Conservation (phyloP, 2,329 filamentous ascomycete species). For the Colletotrichum costaricense region DNA sequence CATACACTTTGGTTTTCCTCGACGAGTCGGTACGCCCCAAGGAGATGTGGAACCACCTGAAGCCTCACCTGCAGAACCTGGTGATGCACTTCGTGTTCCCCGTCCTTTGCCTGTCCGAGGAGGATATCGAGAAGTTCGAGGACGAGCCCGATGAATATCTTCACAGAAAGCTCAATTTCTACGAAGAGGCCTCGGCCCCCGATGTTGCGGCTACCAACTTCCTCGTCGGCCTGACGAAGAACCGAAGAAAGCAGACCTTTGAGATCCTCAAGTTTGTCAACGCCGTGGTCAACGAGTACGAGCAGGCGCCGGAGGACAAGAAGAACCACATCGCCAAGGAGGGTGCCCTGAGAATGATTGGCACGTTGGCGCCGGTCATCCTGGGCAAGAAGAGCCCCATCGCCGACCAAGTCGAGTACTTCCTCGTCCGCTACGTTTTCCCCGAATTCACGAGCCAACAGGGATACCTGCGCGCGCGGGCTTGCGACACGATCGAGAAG, state of each 20-base stretch:
- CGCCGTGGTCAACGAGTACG: conserved; percentile 92
- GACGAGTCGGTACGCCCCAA: conserved; percentile 98
- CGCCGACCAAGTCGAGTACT: conserved; percentile 97
- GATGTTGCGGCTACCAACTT: conserved; percentile 98
- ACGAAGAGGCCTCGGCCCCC: conserved; percentile 94
- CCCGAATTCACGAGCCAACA: conserved; percentile 94
- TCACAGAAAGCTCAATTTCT: conserved; percentile 97
- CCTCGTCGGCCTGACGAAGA: conserved; percentile 92
- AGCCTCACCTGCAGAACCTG: conserved; percentile 91
- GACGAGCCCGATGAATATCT: conserved; percentile 96
- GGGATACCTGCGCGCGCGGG: conserved; percentile 91
- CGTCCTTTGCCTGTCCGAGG: conserved; percentile 89
- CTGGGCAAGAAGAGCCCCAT: conserved; percentile 98
- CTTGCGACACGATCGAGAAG: conserved; percentile 97
- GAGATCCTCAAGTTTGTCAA: conserved; percentile 96
- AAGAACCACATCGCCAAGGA: conserved; percentile 98
- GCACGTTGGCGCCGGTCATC: conserved; percentile 92
- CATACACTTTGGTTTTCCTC: conserved; percentile 92
- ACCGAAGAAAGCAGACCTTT: conserved; percentile 94
- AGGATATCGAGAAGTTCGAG: conserved; percentile 94
- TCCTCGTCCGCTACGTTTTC: conserved; percentile 98
- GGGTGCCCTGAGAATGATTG: conserved; percentile 96
- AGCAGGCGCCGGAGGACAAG: conserved; percentile 83
- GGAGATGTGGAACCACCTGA: conserved; percentile 94
- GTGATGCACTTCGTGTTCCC: conserved; percentile 97